A percentile compares a stretch with the other conserved stretches of the same genome.
phyloP scores from a whole-genome alignment of 768 basidiomycete genomes.

The Rubroboletus satanas region DNA sequence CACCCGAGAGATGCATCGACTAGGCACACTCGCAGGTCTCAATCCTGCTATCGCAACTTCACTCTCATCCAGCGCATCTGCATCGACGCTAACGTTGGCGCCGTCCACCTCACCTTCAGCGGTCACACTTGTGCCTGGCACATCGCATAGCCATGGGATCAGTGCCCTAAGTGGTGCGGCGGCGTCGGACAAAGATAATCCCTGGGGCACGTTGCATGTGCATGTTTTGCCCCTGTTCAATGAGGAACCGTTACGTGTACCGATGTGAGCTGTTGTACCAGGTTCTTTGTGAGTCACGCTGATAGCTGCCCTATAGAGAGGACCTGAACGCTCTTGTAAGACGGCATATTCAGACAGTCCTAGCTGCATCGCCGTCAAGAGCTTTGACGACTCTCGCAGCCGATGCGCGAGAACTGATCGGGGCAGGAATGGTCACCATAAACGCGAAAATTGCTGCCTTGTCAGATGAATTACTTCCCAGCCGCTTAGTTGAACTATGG shows the following conservation, averaged over 20 bases:
- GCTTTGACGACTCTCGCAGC: constrained; percentile 70
- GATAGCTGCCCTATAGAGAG: constrained; percentile 50
- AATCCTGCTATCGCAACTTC: constrained; percentile 41
- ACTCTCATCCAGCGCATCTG: constrained; percentile 42
- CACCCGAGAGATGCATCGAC: constrained; percentile 80
- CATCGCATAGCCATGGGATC: constrained; percentile 32
- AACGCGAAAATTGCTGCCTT: constrained; percentile 76
- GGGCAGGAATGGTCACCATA: constrained; percentile 87
- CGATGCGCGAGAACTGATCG: constrained; percentile 80
- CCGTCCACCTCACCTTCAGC: constrained; percentile 40
- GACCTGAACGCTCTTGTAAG: constrained; percentile 82
- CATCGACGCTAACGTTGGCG: constrained; percentile 41
- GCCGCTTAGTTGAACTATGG: constrained; percentile 84
- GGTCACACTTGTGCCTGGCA: constrained; percentile 27
- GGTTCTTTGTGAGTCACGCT: not conserved
- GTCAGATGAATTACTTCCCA: constrained; percentile 75
- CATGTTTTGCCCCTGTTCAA: constrained; percentile 91
- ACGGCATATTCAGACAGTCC: constrained; percentile 69
- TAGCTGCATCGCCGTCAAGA: constrained; percentile 69
- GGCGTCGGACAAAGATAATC: constrained; percentile 51
- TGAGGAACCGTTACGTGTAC: constrained; percentile 77
- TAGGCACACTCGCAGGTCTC: constrained; percentile 58
- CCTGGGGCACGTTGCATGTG: constrained; percentile 82
- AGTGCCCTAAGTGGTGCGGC: constrained; percentile 19
- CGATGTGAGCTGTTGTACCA: constrained; percentile 55